These are phyloP conservation scores for Daldinia decipiens DNA, from an alignment of 495 filamentous ascomycete genomes.

Conservation along the genomic window DNA sequence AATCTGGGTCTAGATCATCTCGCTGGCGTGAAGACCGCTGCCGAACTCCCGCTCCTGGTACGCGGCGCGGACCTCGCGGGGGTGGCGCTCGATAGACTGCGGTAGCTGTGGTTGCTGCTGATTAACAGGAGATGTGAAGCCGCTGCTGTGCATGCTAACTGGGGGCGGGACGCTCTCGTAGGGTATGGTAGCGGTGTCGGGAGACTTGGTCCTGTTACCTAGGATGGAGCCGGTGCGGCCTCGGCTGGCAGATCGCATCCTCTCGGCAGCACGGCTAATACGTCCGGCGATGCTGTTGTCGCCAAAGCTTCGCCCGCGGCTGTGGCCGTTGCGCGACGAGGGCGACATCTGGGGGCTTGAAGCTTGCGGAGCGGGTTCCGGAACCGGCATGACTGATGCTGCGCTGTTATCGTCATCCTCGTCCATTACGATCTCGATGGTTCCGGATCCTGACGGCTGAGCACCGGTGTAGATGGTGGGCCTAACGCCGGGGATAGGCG, in stretches of 20 bases:
- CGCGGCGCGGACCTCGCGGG: constrained; percentile 53
- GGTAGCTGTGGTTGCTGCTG: constrained; percentile 14
- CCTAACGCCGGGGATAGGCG: constrained; percentile 57
- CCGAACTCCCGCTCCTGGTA: constrained; percentile 52
- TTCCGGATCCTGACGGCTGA: constrained; percentile 64
- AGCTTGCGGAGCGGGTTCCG: constrained; percentile 16
- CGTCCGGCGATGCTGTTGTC: constrained; percentile 72
- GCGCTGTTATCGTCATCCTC: constrained; percentile 60
- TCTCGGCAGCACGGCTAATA: constrained; percentile 71
- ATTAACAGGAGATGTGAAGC: constrained; percentile 21
- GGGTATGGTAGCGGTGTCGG: constrained; percentile 55
- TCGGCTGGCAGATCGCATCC: constrained; percentile 75
- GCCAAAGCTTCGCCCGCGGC: constrained; percentile 71
- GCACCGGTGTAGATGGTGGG: constrained; percentile 52
- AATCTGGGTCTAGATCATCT: constrained; percentile 54
- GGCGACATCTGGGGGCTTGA: constrained; percentile 17
- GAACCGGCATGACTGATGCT: neutral
- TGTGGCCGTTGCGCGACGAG: constrained; percentile 63
- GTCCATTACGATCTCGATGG: constrained; percentile 79
- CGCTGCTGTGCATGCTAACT: constrained; percentile 35
- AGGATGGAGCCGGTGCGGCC: constrained; percentile 54
- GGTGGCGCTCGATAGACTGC: constrained; percentile 51
- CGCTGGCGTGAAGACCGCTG: constrained; percentile 57
- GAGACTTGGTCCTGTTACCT: constrained; percentile 53
- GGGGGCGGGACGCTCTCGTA: constrained; percentile 67